Evolutionary conservation across 305 asterid species (phyloP).

Genomic region (Fraxinus sp.): DNA sequence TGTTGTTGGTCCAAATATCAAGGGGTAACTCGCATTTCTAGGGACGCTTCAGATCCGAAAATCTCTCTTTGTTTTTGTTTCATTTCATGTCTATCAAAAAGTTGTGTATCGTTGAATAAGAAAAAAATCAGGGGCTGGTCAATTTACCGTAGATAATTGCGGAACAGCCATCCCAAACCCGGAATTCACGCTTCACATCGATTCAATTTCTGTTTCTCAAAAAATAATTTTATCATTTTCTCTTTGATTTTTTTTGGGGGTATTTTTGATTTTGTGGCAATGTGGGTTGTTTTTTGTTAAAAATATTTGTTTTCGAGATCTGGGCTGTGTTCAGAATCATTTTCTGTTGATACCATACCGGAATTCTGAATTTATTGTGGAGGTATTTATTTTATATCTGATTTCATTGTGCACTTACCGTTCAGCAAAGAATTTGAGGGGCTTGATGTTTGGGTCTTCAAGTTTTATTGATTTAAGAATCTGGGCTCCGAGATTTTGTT

Average conservation of each 20-base stretch:
- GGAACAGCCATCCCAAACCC: slow-evolving; percentile 23
- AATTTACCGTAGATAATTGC: slow-evolving; percentile 25
- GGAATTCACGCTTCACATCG: slow-evolving; percentile 24
- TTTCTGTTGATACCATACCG: slow-evolving; percentile 6
- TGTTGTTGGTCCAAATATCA: background rate
- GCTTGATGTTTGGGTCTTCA: slow-evolving; percentile 26
- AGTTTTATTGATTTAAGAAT: slow-evolving; percentile 8
- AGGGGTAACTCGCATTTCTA: slow-evolving; percentile 32
- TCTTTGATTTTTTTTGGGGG: background rate
- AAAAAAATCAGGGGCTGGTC: slow-evolving; percentile 19
- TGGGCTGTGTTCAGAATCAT: slow-evolving; percentile 23
- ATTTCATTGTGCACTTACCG: background rate
- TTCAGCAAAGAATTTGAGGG: slow-evolving; percentile 15
- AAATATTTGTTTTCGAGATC: slow-evolving; percentile 37
- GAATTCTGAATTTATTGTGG: slow-evolving; percentile 26
- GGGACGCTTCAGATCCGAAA: slow-evolving; percentile 54
- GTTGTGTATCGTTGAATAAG: slow-evolving; percentile 23
- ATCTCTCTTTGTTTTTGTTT: slow-evolving; percentile 29
- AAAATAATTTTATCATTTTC: slow-evolving; percentile 9
- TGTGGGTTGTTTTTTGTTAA: slow-evolving; percentile 46
- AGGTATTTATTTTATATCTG: slow-evolving; percentile 5
- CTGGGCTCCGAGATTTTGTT: background rate
- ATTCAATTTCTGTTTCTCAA: slow-evolving; percentile 26
- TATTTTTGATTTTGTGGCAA: slow-evolving; percentile 38
- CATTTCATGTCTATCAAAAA: slow-evolving; percentile 5